Evolutionary conservation across 2,329 filamentous ascomycete genomes (phyloP).

Genomic region (Neofusicoccum parvum): DNA sequence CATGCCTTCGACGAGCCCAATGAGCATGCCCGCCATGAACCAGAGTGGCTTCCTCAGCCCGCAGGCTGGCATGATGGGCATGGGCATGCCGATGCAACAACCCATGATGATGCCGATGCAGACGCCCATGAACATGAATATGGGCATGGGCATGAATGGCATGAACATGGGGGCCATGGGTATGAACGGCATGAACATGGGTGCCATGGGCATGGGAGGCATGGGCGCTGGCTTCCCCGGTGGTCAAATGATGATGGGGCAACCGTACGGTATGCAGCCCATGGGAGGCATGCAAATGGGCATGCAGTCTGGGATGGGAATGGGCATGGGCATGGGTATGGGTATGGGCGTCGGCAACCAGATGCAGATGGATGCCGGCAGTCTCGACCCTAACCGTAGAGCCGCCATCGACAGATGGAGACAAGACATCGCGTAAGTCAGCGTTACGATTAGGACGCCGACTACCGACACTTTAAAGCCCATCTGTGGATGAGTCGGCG

Average conservation of each 20-base stretch:
- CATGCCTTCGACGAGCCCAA: background rate
- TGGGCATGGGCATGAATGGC: slow-evolving; percentile 1
- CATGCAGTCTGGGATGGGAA: slow-evolving; percentile 16
- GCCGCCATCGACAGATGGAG: slow-evolving; percentile 64
- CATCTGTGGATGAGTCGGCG: background rate
- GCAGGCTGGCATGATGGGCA: slow-evolving; percentile 16
- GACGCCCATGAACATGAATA: slow-evolving; percentile 10
- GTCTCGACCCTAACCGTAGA: slow-evolving; percentile 53
- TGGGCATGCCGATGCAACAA: slow-evolving; percentile 21
- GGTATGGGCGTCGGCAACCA: slow-evolving; percentile 4
- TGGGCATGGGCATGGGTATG: slow-evolving; percentile 22
- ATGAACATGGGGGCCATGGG: slow-evolving; percentile 18
- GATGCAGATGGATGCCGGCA: slow-evolving; percentile 31
- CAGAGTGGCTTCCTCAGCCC: background rate
- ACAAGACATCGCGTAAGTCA: slow-evolving; percentile 40
- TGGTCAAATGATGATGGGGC: slow-evolving; percentile 2
- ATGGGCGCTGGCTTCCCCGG: background rate
- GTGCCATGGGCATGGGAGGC: slow-evolving; percentile 15
- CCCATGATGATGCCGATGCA: slow-evolving; percentile 23
- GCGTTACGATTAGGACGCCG: slow-evolving; percentile 16
- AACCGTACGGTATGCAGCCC: slow-evolving; percentile 2
- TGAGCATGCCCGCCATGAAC: slow-evolving; percentile 17
- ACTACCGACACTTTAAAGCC: too few species aligned
- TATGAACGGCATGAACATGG: background rate
- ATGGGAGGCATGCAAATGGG: slow-evolving; percentile 16